Evolutionary conservation across 2,329 filamentous ascomycete genomes (phyloP), one percentile per base, ranked within the genome.

Genomic region (Salinomyces thailandicus): DNA sequence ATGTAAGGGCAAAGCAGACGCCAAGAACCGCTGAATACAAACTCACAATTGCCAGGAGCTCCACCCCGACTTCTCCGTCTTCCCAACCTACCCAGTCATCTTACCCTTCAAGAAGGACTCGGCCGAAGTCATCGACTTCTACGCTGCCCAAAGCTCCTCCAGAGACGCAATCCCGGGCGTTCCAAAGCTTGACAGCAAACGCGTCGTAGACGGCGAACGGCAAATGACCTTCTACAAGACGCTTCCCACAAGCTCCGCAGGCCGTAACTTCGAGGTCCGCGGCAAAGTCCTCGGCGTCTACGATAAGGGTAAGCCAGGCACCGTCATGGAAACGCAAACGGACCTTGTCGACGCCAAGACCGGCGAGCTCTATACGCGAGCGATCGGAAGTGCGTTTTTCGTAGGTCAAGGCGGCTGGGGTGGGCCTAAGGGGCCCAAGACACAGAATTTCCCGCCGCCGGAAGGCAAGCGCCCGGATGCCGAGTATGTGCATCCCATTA

Each of bases 61-160:
- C 35, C 80, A 94, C 59, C 85, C 86, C 31, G 72, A 82, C 40
- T 95, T 95, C 60, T 64, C 80, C 43, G 81, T 84, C 51, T 95
- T 95, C 62, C 87, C 87, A 13, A 93, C 86, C 29, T 93, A 93
- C 61, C 76, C 85, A 14, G 72, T 89, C 47, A 75, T 91, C 53
- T 76, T 93, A 29, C 77, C 82, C 27, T 93, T 93, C 74, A 93
- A 93, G 63, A 73, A 77, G 50, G 75, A 73, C 41, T 69, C 75
- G 35, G 73, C 79, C 51, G 85, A 93, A 53, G 81, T 87, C 35
- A 72, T 85, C 50, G 83, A 91, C 67, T 93, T 93, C 66, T 89
- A 89, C 62, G 77, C 78, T 34, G 65, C 77, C 26, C 73, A 81
- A 53, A 73, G 72, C 53, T 67, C 72, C 27, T 65, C 70, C 45